Base-by-base conservation (phyloP, 345 rosid species). In the Turnera subulata region DNA sequence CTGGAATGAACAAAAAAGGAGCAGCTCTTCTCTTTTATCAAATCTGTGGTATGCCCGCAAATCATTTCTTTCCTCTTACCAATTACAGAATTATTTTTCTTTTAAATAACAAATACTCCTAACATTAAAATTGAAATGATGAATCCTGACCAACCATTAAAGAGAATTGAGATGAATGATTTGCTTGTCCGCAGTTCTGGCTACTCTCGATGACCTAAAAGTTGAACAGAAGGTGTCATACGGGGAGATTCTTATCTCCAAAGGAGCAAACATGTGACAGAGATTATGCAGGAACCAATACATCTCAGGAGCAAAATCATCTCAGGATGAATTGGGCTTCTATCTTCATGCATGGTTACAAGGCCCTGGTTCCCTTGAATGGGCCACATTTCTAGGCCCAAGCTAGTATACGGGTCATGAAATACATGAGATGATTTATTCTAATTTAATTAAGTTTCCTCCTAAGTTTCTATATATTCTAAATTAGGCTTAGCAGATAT, bases 11-110 rank as follows among this genome's bases (percentile, higher is more conserved):
- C 74, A 66, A 81, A 62, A 84, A 73, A 65, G 81, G 79, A 51
- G 96, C 98, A 55, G 91, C 98, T 59, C 59, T 76, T 67, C 85
- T 89, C 47, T 91, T 91, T 62, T 88, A 82, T 64, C 98, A 85
- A 67, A 80, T 83, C 32, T 86, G 95, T 56, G 96, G 96, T 91
- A 85, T 25, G 6, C 26, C 48, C 32, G 19, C 47, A 49, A 44
- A 39, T 21, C 54, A 61, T 11, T 50, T 46, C 50, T 59, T 35
- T 40, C 33, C 65, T 11, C 40, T 12, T 18, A 17, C 24, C 53
- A 43, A n/a, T 38, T 29, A 6, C 47, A 38, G 6, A 4, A 19
- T 8, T n/a, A 11, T 24, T 11, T 14, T 14, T 16, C 22, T 37
- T 6, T 26, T 1, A 4, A 19, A 11, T 22, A 13, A 49, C 49